phyloP scores from a whole-genome alignment of 1,284 basidiomycete genomes.

The Leccinum olivaceoglutinosum region DNA sequence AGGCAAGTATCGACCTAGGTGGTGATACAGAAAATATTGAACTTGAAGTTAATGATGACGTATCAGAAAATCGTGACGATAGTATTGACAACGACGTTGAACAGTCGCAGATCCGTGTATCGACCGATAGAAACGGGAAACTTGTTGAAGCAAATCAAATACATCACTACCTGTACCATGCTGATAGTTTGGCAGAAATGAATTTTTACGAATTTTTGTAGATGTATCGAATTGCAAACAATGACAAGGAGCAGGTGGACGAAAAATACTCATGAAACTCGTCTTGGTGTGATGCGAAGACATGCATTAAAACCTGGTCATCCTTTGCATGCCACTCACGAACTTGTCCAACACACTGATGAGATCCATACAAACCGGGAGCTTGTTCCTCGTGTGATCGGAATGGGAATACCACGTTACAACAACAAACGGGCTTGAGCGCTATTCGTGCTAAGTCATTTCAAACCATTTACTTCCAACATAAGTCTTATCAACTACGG shows the following conservation, averaged over 20 bases:
- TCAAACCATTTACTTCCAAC: too few species aligned
- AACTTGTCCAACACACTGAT: constrained; percentile 18
- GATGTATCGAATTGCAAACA: neutral
- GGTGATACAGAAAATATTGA: too few species aligned
- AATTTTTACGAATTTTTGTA: constrained; percentile 12
- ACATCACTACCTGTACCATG: constrained; percentile 2
- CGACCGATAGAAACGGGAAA: neutral
- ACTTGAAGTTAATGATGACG: too few species aligned
- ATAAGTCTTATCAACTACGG: too few species aligned
- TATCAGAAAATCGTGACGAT: too few species aligned
- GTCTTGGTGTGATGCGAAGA: constrained; percentile 1
- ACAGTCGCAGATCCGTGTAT: neutral
- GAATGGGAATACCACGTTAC: too few species aligned
- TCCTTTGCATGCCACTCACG: constrained; percentile 3
- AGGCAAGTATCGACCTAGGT: too few species aligned
- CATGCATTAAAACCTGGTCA: constrained; percentile 5
- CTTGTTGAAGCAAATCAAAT: neutral
- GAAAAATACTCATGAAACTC: constrained; percentile 6
- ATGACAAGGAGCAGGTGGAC: neutral
- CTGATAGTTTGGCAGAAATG: neutral
- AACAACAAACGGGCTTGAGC: too few species aligned
- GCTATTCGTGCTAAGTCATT: too few species aligned
- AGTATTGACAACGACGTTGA: too few species aligned
- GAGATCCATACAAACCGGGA: neutral
- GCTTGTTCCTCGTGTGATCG: constrained; percentile 14